Evolutionary conservation across 2,329 filamentous ascomycete genomes (phyloP).

Genomic region (Ophiostoma angusticollis): DNA sequence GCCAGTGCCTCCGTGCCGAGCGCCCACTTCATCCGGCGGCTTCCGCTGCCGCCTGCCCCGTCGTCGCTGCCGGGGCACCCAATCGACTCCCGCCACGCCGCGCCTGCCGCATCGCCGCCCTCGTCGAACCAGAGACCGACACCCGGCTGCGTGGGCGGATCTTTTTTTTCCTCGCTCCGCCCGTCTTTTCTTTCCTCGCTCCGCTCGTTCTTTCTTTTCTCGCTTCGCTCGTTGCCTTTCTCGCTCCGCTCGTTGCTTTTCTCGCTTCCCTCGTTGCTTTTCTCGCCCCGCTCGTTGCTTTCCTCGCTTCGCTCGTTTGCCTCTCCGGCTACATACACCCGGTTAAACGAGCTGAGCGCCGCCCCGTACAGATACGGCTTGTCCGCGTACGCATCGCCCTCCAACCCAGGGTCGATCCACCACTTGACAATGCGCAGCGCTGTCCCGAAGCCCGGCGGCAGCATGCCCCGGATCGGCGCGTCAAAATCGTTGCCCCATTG

Average conservation of each 20-base stretch:
- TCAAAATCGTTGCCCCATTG: slow-evolving; percentile 97
- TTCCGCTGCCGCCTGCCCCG: slow-evolving; percentile 31
- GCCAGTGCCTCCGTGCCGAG: slow-evolving; percentile 34
- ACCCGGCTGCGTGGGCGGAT: slow-evolving; percentile 29
- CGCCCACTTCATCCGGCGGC: slow-evolving; percentile 46
- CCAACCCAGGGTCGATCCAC: slow-evolving; percentile 82
- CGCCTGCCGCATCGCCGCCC: slow-evolving; percentile 47
- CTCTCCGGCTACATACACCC: slow-evolving; percentile 52
- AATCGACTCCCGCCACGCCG: slow-evolving; percentile 29
- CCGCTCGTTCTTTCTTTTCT: slow-evolving; percentile 20
- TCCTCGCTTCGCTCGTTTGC: slow-evolving; percentile 26
- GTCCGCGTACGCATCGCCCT: slow-evolving; percentile 82
- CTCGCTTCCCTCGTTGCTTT: slow-evolving; percentile 19
- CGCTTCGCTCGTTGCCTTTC: neutral
- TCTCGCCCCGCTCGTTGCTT: neutral
- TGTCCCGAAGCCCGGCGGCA: slow-evolving; percentile 76
- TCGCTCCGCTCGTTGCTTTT: neutral
- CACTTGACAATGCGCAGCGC: slow-evolving; percentile 78
- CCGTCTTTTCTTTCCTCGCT: neutral
- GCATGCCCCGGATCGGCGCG: slow-evolving; percentile 68
- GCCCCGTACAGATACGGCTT: slow-evolving; percentile 77
- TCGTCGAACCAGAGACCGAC: slow-evolving; percentile 48
- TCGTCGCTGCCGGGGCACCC: slow-evolving; percentile 35
- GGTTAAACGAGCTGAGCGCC: slow-evolving; percentile 67
- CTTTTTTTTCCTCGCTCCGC: slow-evolving; percentile 15